These are phyloP conservation scores for Nicotiana undulata DNA, from an alignment of 257 asterid species.

Conservation along the genomic window DNA sequence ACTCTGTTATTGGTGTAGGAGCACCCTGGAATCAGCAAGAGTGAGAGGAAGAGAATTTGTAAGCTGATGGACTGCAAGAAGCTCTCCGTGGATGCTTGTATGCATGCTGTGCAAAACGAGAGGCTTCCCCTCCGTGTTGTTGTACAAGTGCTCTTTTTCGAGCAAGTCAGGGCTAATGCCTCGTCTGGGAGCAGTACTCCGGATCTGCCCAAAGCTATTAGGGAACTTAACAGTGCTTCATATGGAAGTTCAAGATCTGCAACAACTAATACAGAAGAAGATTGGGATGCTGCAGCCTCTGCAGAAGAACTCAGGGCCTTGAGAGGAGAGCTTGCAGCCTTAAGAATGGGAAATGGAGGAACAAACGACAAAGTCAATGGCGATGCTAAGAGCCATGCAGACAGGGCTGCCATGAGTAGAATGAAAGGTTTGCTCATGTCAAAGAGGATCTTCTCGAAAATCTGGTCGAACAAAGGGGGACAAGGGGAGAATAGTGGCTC, in stretches of 20 bases:
- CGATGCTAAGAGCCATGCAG: slow-evolving; percentile 32
- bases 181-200: slow-evolving; percentile 95
- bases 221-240: slow-evolving; percentile 61
- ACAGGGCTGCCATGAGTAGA: slow-evolving; percentile 52
- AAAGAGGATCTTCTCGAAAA: slow-evolving; percentile 65
- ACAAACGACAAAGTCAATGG: slow-evolving; percentile 27
- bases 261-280: slow-evolving; percentile 77
- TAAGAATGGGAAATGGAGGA: slow-evolving; percentile 57
- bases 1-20: slow-evolving; percentile 32
- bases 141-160: slow-evolving; percentile 87
- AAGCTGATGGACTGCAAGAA: slow-evolving; percentile 89
- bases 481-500: slow-evolving; percentile 79
- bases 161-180: slow-evolving; percentile 92
- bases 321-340: slow-evolving; percentile 74
- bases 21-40: slow-evolving; percentile 81
- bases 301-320: slow-evolving; percentile 80
- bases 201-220: slow-evolving; percentile 74
- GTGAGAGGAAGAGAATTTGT: slow-evolving; percentile 75
- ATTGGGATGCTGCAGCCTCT: slow-evolving; percentile 92
- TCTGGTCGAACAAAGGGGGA: slow-evolving; percentile 68
- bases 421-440: slow-evolving; percentile 66
- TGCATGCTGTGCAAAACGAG: slow-evolving; percentile 95
- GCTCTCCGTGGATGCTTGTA: slow-evolving; percentile 82
- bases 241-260: slow-evolving; percentile 73
- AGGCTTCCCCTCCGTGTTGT: slow-evolving; percentile 81